phyloP scores from a whole-genome alignment of 108 stramenopile genomes.

The Fistulifera pelliculosa region DNA sequence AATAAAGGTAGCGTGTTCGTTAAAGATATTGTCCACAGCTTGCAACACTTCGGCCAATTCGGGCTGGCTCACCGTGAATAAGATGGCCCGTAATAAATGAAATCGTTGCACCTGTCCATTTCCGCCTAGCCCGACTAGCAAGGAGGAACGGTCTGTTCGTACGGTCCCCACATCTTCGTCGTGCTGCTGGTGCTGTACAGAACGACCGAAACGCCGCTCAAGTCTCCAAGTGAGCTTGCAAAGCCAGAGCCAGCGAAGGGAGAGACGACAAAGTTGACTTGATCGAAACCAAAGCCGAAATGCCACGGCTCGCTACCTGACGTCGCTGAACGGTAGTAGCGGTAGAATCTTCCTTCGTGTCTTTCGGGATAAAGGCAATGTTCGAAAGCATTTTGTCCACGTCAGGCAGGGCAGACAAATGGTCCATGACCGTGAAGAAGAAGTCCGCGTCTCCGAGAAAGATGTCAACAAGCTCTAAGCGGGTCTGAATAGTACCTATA shows the following conservation, averaged over 20 bases:
- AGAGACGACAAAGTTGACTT: conserved; percentile 66
- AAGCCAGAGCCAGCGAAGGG: conserved; percentile 48
- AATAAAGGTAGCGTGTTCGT: conserved; percentile 57
- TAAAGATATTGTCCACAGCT: conserved; percentile 60
- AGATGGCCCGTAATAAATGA: conserved; percentile 69
- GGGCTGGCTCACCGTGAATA: conserved; percentile 62
- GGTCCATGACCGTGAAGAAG: conserved; percentile 77
- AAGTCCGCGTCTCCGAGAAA: conserved; percentile 74
- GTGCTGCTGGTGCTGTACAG: conserved; percentile 16
- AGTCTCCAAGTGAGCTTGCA: conserved; percentile 52
- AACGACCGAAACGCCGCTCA: not conserved
- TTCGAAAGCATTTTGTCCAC: conserved; percentile 77
- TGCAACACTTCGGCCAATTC: conserved; percentile 46
- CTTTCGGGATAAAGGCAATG: conserved; percentile 57
- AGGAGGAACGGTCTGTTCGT: conserved; percentile 20
- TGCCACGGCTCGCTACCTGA: conserved; percentile 64
- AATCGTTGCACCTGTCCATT: conserved; percentile 9
- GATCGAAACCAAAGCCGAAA: conserved; percentile 76
- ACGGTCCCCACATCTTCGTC: conserved; percentile 6
- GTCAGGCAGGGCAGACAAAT: conserved; percentile 66
- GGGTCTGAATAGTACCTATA: conserved; percentile 67
- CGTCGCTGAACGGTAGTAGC: conserved; percentile 30
- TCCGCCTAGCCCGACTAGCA: conserved; percentile 64
- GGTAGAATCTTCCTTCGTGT: conserved; percentile 18
- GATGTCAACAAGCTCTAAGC: conserved; percentile 79